Evolutionary conservation across 306 rosid species (phyloP).

Genomic region (Vigna radiata): DNA sequence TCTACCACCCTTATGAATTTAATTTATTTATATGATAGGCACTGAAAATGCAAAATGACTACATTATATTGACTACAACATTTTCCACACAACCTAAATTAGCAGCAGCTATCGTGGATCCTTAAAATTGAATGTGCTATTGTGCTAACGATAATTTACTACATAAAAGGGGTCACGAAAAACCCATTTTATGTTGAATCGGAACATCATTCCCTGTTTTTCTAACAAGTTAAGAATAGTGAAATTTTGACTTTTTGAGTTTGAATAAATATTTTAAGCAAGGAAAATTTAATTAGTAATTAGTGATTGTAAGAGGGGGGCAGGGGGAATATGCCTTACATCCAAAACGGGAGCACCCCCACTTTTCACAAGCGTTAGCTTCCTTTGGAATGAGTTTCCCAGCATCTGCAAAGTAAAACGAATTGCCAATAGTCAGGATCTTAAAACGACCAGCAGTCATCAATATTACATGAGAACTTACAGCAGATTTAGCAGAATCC

Average conservation of each 20-base stretch:
- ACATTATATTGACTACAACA: not conserved
- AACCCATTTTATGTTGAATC: not conserved
- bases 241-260: conserved; percentile 5
- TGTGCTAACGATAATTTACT: conserved; percentile 6
- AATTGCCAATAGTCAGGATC: conserved; percentile 29
- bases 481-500: conserved; percentile 78
- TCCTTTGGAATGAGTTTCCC: conserved; percentile 91
- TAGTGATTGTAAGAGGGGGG: conserved; percentile 26
- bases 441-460: conserved; percentile 8
- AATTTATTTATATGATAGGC: conserved; percentile 16
- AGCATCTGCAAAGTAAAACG: conserved; percentile 63
- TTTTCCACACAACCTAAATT: conserved; percentile 24
- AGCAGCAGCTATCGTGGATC: not conserved
- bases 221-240: not conserved
- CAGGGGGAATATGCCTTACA: conserved; percentile 54
- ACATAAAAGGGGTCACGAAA: not conserved
- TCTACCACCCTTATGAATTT: not conserved
- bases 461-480: conserved; percentile 48
- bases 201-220: not conserved
- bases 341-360: conserved; percentile 67
- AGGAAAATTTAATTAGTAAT: conserved; percentile 10
- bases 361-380: conserved; percentile 68
- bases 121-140: not conserved
- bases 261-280: conserved; percentile 18
- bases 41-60: not conserved